phyloP scores from a whole-genome alignment of 768 basidiomycete genomes.

The Rhizopogon rudus region DNA sequence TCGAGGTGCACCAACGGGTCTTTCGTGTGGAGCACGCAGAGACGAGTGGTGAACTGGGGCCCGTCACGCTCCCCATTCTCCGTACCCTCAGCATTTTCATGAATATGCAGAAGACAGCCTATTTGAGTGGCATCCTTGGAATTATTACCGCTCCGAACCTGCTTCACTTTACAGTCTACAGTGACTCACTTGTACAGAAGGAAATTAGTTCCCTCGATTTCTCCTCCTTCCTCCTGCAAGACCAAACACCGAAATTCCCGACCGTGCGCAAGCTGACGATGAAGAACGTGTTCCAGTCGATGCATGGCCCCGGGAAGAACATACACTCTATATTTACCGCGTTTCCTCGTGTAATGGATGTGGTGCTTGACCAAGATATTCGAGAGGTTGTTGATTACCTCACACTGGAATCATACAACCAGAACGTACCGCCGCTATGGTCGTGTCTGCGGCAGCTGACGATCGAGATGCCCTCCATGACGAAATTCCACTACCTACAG shows the following conservation, averaged over 20 bases:
- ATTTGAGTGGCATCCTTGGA: background rate
- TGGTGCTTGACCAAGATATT: background rate
- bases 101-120: background rate
- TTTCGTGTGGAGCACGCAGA: background rate
- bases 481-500: background rate
- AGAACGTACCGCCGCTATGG: background rate
- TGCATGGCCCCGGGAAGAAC: background rate
- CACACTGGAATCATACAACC: background rate
- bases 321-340: background rate
- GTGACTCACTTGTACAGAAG: background rate
- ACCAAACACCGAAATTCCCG: background rate
- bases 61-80: background rate
- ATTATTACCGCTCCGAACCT: background rate
- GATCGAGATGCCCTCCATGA: background rate
- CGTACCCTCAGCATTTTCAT: background rate
- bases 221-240: background rate
- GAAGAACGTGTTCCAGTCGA: background rate
- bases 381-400: background rate
- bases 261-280: background rate
- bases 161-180: background rate
- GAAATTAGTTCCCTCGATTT: background rate
- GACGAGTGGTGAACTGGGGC: background rate
- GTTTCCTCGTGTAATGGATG: background rate
- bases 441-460: background rate
- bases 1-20: background rate